These are phyloP conservation scores for Beauveria sp. DNA, from an alignment of 2,329 filamentous ascomycete species.

Conservation along the genomic window DNA sequence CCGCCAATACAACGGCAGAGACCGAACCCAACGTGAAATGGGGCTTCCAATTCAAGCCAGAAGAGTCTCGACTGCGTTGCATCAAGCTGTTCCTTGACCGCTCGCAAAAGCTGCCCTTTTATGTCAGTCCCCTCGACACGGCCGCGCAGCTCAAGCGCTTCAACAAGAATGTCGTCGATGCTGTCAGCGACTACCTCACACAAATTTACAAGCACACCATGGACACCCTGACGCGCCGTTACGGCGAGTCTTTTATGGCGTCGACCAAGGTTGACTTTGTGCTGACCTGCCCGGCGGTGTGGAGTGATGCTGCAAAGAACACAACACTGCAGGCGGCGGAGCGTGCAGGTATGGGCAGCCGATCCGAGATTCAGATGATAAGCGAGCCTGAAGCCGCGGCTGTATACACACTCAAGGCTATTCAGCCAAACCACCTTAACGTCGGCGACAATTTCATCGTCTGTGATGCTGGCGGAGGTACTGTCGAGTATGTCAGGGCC, in stretches of 20 bases:
- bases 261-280: constrained; percentile 71
- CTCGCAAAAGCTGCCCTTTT: constrained; percentile 72
- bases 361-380: constrained; percentile 67
- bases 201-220: constrained; percentile 72
- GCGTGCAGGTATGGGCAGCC: constrained; percentile 67
- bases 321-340: constrained; percentile 72
- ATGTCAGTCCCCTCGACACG: constrained; percentile 70
- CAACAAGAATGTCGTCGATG: constrained; percentile 71
- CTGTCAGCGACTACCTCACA: constrained; percentile 71
- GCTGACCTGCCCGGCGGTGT: constrained; percentile 74
- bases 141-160: constrained; percentile 66
- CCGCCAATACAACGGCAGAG: constrained; percentile 22
- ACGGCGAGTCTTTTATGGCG: constrained; percentile 72
- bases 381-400: constrained; percentile 75
- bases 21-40: constrained; percentile 54
- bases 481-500: constrained; percentile 50
- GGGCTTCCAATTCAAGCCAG: constrained; percentile 76
- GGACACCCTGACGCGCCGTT: constrained; percentile 65
- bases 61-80: constrained; percentile 67
- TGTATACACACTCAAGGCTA: constrained; percentile 71
- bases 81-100: constrained; percentile 81
- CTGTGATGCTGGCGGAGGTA: constrained; percentile 56
- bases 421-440: constrained; percentile 65
- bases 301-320: constrained; percentile 81
- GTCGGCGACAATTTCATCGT: constrained; percentile 60